Conservation (phyloP, 179 eudicot species). For the Sideroxylon spinosum region DNA sequence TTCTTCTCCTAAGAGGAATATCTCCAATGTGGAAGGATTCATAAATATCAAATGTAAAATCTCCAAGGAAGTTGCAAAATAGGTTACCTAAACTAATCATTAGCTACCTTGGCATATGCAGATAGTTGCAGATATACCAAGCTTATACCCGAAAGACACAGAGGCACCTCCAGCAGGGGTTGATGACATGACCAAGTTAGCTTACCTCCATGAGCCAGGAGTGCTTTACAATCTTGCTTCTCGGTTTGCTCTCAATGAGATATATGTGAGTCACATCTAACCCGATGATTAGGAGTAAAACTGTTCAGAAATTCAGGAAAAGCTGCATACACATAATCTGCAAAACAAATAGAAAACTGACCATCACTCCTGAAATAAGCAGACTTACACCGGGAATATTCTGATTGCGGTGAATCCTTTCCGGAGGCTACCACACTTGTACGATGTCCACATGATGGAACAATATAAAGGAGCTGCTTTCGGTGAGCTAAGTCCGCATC, state of each 20-base stretch:
- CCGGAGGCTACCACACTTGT: constrained; percentile 58
- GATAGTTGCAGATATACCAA: constrained; percentile 49
- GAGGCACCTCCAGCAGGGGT: constrained; percentile 71
- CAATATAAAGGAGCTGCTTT: constrained; percentile 67
- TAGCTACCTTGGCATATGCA: constrained; percentile 22
- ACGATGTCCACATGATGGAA: constrained; percentile 63
- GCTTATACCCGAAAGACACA: constrained; percentile 53
- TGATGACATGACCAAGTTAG: constrained; percentile 68
- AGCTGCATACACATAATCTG: neutral
- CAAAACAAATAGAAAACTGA: constrained; percentile 4
- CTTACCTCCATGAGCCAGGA: constrained; percentile 66
- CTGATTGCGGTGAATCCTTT: constrained; percentile 65
- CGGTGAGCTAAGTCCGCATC: constrained; percentile 67
- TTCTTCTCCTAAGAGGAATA: neutral
- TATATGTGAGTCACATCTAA: constrained; percentile 40
- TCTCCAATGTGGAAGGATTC: constrained; percentile 5
- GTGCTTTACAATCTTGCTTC: constrained; percentile 48
- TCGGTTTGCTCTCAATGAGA: constrained; percentile 54
- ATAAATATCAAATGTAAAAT: neutral
- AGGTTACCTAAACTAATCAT: constrained; percentile 17
- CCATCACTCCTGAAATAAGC: constrained; percentile 22
- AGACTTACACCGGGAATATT: constrained; percentile 71
- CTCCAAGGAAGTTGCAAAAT: neutral
- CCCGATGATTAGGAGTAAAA: constrained; percentile 4
- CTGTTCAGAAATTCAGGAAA: neutral